Conservation (phyloP, 2,329 filamentous ascomycete genomes). For the Trichoderma koningii region DNA sequence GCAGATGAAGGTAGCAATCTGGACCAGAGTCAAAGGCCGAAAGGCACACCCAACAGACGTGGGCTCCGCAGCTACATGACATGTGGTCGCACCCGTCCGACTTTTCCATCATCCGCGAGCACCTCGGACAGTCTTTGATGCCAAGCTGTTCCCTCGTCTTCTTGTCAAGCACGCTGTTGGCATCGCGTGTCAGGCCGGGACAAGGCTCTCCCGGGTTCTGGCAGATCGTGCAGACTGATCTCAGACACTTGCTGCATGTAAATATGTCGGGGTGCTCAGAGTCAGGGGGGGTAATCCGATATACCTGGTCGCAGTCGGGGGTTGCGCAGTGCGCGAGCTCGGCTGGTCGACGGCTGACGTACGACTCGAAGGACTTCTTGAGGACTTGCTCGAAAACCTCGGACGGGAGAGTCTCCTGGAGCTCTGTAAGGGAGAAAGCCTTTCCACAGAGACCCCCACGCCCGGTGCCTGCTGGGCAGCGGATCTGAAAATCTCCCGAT, state of each 20-base stretch:
- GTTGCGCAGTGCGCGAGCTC: slow-evolving; percentile 46
- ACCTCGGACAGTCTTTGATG: slow-evolving; percentile 46
- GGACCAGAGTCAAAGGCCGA: background rate
- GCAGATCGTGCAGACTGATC: slow-evolving; percentile 42
- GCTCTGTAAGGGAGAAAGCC: background rate
- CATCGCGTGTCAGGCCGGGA: slow-evolving; percentile 12
- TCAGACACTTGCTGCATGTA: slow-evolving; percentile 44
- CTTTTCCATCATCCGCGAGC: slow-evolving; percentile 47
- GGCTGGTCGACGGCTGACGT: slow-evolving; percentile 39
- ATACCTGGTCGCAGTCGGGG: slow-evolving; percentile 48
- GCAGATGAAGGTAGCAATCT: slow-evolving; percentile 19
- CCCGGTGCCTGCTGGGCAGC: background rate
- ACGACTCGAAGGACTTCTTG: slow-evolving; percentile 40
- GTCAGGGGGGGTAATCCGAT: slow-evolving; percentile 36
- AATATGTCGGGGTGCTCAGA: slow-evolving; percentile 29
- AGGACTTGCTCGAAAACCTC: slow-evolving; percentile 34
- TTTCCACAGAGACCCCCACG: background rate
- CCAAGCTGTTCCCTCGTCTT: slow-evolving; percentile 40
- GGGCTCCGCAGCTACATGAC: slow-evolving; percentile 45
- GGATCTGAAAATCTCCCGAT: slow-evolving; percentile 13
- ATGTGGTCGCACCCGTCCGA: slow-evolving; percentile 51
- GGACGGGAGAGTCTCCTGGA: slow-evolving; percentile 10
- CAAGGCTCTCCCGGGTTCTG: slow-evolving; percentile 38
- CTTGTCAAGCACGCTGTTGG: slow-evolving; percentile 36
- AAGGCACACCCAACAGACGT: slow-evolving; percentile 55